Percentiles rank a stretch among this genome's conserved stretches.
Evolutionary conservation across 1,284 basidiomycete genomes (phyloP).

Genomic region (Gomphus bonarii): DNA sequence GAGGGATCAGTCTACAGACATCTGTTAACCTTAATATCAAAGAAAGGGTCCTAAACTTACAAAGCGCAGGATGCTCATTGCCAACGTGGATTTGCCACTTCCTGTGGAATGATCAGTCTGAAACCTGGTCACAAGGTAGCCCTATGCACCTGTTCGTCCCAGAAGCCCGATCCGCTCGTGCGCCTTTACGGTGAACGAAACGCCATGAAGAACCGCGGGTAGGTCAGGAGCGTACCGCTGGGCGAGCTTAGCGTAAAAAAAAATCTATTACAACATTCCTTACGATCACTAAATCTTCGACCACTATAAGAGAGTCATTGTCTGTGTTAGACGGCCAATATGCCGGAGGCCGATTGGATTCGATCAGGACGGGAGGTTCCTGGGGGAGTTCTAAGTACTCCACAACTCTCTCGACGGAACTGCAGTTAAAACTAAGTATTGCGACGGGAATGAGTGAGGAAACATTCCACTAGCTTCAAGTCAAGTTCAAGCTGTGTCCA

Average conservation of each 20-base stretch:
- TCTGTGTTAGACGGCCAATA: conserved; percentile 65
- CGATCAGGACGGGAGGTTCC: conserved; percentile 68
- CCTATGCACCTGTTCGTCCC: conserved; percentile 11
- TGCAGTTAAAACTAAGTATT: conserved; percentile 21
- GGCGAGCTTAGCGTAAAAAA: not conserved
- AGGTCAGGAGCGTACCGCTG: conserved; percentile 14
- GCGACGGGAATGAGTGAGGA: not conserved
- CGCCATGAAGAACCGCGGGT: conserved; percentile 14
- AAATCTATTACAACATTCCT: not conserved
- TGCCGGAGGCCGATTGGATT: conserved; percentile 60
- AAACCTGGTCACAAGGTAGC: not conserved
- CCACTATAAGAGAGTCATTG: conserved; percentile 33
- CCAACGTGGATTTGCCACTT: conserved; percentile 15
- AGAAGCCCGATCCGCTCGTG: conserved; percentile 14
- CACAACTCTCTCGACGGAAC: conserved; percentile 78
- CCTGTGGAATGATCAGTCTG: not conserved
- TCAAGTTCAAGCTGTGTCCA: conserved; percentile 12
- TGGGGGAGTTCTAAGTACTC: conserved; percentile 86
- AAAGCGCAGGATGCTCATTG: conserved; percentile 16
- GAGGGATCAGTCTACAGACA: conserved; percentile 13
- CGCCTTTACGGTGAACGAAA: conserved; percentile 13
- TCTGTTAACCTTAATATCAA: not conserved
- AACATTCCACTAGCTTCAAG: conserved; percentile 11
- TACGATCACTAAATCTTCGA: conserved; percentile 60
- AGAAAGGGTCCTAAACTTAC: not conserved